Base-by-base conservation (phyloP, 441 rosid genomes). In the Gossypium davidsonii region DNA sequence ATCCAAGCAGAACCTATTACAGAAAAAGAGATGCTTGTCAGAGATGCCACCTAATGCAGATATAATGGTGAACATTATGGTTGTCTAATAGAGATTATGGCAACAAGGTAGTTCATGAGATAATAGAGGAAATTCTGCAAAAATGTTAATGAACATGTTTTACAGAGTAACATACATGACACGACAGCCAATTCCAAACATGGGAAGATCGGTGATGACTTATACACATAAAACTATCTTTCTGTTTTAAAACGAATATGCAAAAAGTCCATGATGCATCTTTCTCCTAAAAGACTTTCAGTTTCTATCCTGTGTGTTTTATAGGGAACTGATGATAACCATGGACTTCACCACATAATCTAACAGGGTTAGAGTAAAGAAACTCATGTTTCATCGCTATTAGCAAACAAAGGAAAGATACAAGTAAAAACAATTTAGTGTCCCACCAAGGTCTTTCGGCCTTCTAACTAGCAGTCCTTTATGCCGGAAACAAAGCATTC, bases 1-100 rank as follows among this genome's bases (percentile, higher is more conserved):
- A 92, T 90, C 98, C 98, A 94, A 46, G 98, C 98, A 76, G 97
- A 94, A 79, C 98, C 98, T 94, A 72, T 49, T 4, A 44, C 52
- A 76, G 63, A 55, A 10, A 4, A 59, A 67, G 49, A 75, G 26
- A 1, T 68, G 28, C 59, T 60, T 52, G 55, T 73, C 42, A 64
- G 69, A 23, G 67, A 12, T 51, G 70, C 73, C 71, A 20, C 26
- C 26, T 28, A 65, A 49, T 52, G 72, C 52, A 52, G 39, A 61
- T 1, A 52, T 28, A 28, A 55, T 1, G 18, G 60, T 61, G n/a
- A 34, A 20, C 72, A 67, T 49, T 10, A 37, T 17, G 31, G 64
- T 20, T 55, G 5, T 34, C 66, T 37, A 8, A 9, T 39, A 18
- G 51, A 63, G 17, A 39, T 4, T 42, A 39, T 12, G 20, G 52